Conservation (phyloP, 2,329 filamentous ascomycete genomes). For the Neopestalotiopsis clavispora region DNA sequence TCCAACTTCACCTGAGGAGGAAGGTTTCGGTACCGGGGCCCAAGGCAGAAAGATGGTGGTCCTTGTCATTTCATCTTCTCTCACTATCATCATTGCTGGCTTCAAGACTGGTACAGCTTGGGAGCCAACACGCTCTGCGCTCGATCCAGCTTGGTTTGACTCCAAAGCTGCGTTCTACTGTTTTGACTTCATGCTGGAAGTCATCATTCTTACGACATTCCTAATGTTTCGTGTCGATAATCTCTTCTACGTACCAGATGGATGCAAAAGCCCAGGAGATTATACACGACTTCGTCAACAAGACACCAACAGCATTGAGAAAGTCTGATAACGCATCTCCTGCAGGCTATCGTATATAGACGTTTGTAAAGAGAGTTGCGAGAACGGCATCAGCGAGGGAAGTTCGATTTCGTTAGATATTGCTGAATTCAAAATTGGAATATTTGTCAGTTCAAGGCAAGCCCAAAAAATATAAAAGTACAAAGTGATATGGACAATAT, state of each 20-base stretch:
- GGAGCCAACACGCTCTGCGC: constrained; percentile 27
- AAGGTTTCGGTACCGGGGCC: constrained; percentile 38
- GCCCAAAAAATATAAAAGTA: too few relatives aligned
- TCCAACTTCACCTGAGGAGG: constrained; percentile 28
- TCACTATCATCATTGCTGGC: constrained; percentile 30
- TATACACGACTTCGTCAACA: constrained; percentile 1
- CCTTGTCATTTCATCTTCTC: constrained; percentile 26
- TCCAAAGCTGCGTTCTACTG: constrained; percentile 40
- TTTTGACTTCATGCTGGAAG: constrained; percentile 40
- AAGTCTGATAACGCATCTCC: background rate
- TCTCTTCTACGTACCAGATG: constrained; percentile 30
- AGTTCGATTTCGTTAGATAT: too few relatives aligned
- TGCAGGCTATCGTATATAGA: too few relatives aligned
- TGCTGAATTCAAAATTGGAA: too few relatives aligned
- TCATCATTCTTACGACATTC: constrained; percentile 28
- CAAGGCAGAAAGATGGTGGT: constrained; percentile 35
- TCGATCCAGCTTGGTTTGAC: constrained; percentile 35
- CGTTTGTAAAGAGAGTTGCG: too few relatives aligned
- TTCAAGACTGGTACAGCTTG: constrained; percentile 34
- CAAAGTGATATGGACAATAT: too few relatives aligned
- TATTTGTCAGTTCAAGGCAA: too few relatives aligned
- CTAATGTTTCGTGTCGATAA: constrained; percentile 30
- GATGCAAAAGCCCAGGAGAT: constrained; percentile 4
- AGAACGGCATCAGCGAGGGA: too few relatives aligned
- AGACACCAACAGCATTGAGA: background rate